These are phyloP conservation scores for Paramecium caudatum DNA, from an alignment of 73 alveolate species.

Conservation along the genomic window DNA sequence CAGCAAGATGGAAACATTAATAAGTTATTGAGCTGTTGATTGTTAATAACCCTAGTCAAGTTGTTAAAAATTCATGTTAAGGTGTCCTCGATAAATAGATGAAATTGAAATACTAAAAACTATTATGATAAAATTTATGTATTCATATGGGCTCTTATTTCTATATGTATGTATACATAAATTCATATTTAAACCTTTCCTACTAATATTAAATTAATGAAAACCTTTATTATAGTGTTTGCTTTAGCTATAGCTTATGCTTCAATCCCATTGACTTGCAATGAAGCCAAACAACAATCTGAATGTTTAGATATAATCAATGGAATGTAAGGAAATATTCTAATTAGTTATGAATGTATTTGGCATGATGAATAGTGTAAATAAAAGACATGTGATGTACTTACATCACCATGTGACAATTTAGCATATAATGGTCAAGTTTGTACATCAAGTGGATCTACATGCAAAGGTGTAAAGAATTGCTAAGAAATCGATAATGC, in stretches of 20 bases:
- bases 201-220: too few species aligned
- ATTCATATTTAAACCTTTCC: too few species aligned
- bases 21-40: slow-evolving; percentile 6
- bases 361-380: background rate
- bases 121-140: slow-evolving; percentile 28
- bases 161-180: slow-evolving; percentile 2
- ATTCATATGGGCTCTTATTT: slow-evolving; percentile 17
- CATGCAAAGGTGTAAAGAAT: background rate
- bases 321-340: background rate
- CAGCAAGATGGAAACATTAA: slow-evolving; percentile 60
- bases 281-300: background rate
- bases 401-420: background rate
- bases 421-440: background rate
- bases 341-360: background rate
- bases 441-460: background rate
- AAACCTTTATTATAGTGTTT: too few species aligned
- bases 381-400: background rate
- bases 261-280: background rate
- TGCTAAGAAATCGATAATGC: background rate
- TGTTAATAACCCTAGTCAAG: background rate
- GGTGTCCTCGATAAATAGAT: background rate
- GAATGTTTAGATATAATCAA: background rate
- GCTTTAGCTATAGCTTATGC: background rate
- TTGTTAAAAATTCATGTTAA: background rate
- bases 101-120: background rate